Base-by-base conservation (phyloP, 805 yeast species). In the Millerozyma miso region DNA sequence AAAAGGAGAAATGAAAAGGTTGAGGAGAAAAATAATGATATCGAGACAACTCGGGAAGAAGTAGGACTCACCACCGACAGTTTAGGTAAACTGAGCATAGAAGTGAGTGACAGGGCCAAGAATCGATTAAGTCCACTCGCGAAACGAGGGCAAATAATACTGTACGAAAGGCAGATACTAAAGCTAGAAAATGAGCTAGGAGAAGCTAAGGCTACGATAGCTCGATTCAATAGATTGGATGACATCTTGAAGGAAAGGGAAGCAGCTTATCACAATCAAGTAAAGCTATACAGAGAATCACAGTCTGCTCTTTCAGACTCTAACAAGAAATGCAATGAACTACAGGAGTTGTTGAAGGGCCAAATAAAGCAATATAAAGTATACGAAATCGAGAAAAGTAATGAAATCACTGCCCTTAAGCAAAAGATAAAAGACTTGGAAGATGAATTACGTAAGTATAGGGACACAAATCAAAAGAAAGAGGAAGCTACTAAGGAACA, bases 1-100 rank as follows among this genome's bases (percentile, higher is more conserved):
- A 54, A 55, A 35, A 45, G 43, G n/a, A 43, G 48, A 3, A 53
- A 51, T 31, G 60, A 59, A 45, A 57, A 65, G 53, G 35, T 60
- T 35, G 56, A 65, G 49, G 53, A 53, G 44, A n/a, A 51, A 19
- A 48, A 62, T 46, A 54, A 54, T 13, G 55, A 62, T 35, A 40
- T 56, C n/a, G 56, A 54, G 35, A 62, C 54, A 39, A 19, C 55
- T n/a, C 56, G 54, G 37, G 58, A 60, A 5, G 55, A 47, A 20
- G 10, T n/a, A 15, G 16, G 33, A 19, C 8, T 17, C 3, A 17
- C 23, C 10, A 4, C 13, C 13, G n/a, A 33, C 12, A n/a, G 37
- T 61, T 52, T 36, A 41, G 56, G 26, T 56, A 58, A 43, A 38
- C 53, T 12, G 58, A 53, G 36, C 13, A 19, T 14, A n/a, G 20